Evolutionary conservation across 495 filamentous ascomycete species (phyloP).

Genomic region (Cercophora scortea): DNA sequence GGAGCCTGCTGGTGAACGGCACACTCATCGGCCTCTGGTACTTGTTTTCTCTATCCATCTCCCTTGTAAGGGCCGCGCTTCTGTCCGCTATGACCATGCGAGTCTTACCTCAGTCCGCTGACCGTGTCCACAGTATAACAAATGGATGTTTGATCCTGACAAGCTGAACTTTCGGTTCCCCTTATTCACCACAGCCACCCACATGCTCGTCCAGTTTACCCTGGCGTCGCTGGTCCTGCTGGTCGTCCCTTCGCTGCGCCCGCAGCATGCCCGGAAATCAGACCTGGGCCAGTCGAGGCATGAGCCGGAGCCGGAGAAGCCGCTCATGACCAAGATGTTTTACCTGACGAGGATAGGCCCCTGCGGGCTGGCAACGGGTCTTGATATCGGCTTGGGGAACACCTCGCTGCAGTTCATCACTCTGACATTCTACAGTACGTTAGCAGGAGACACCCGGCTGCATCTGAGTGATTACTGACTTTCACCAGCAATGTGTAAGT

Average conservation of each 20-base stretch:
- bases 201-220: conserved; percentile 94
- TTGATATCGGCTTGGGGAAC: conserved; percentile 96
- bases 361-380: conserved; percentile 85
- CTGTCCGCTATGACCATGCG: neutral
- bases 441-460: neutral
- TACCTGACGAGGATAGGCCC: conserved; percentile 90
- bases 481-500: conserved; percentile 89
- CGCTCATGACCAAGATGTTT: conserved; percentile 85
- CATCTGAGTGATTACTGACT: too few relatives aligned
- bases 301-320: conserved; percentile 50
- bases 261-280: conserved; percentile 41
- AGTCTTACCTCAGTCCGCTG: neutral
- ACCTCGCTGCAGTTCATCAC: conserved; percentile 93
- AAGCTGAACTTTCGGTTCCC: conserved; percentile 89
- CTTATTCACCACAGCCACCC: conserved; percentile 88
- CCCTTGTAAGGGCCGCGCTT: conserved; percentile 58
- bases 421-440: conserved; percentile 89
- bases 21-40: conserved; percentile 85
- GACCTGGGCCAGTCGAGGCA: conserved; percentile 42
- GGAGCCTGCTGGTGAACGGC: conserved; percentile 60
- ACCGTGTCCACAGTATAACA: conserved; percentile 69
- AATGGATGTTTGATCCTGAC: conserved; percentile 95
- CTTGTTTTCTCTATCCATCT: conserved; percentile 88
- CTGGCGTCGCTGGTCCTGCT: conserved; percentile 74
- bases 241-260: conserved; percentile 76